These are phyloP conservation scores for Puccinellia tenuiflora DNA, from an alignment of 176 grass and related monocot genomes.

Conservation along the genomic window DNA sequence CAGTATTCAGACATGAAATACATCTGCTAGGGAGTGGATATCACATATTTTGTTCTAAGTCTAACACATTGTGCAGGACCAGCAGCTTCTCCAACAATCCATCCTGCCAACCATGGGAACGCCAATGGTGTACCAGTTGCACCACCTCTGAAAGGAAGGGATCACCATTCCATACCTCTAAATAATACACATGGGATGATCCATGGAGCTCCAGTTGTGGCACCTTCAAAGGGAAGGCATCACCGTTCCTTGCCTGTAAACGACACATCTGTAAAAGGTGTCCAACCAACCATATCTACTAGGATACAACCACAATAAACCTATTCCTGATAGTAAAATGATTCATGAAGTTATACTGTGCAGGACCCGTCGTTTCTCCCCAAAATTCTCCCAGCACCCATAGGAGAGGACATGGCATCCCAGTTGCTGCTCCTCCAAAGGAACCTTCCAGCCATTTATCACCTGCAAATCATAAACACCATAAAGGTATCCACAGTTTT, in stretches of 20 bases:
- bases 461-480: constrained; percentile 32
- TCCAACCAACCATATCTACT: neutral
- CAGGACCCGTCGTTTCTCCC: constrained; percentile 48
- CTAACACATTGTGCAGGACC: constrained; percentile 21
- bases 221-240: constrained; percentile 42
- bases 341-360: constrained; percentile 21
- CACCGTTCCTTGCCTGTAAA: constrained; percentile 38
- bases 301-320: constrained; percentile 1
- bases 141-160: constrained; percentile 38
- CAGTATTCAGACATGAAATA: neutral
- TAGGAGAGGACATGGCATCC: constrained; percentile 38
- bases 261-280: constrained; percentile 45
- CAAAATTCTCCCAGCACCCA: constrained; percentile 23
- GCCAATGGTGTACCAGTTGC: constrained; percentile 33
- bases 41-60: neutral
- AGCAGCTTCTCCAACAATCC: constrained; percentile 29
- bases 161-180: constrained; percentile 25
- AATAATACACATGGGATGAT: constrained; percentile 42
- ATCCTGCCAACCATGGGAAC: constrained; percentile 30
- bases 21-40: neutral
- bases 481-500: constrained; percentile 23
- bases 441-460: constrained; percentile 33
- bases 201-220: constrained; percentile 30
- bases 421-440: constrained; percentile 49
- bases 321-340: constrained; percentile 22